These are phyloP conservation scores for Xerocomus amazonicus DNA, from an alignment of 1,284 basidiomycete species.

Conservation along the genomic window DNA sequence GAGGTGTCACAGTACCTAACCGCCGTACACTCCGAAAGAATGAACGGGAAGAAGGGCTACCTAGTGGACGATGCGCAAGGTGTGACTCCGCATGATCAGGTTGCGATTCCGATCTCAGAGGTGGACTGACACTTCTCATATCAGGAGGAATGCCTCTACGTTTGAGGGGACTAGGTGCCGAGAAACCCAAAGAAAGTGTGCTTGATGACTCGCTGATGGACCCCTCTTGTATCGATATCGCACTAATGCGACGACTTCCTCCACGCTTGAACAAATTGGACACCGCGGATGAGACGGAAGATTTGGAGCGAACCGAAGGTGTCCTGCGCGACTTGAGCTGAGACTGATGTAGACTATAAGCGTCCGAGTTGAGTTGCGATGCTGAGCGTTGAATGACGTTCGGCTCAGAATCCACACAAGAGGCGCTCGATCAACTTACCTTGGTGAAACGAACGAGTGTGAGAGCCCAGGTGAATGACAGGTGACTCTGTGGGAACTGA, in stretches of 20 bases:
- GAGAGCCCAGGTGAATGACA: constrained; percentile 47
- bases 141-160: constrained; percentile 31
- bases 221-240: constrained; percentile 35
- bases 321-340: constrained; percentile 48
- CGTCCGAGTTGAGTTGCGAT: constrained; percentile 28
- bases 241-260: constrained; percentile 44
- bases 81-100: constrained; percentile 15
- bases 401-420: constrained; percentile 1
- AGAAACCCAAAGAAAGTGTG: constrained; percentile 48
- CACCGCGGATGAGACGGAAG: constrained; percentile 57
- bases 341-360: constrained; percentile 49
- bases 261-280: constrained; percentile 58
- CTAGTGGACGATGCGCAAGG: constrained; percentile 16
- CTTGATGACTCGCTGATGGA: constrained; percentile 40
- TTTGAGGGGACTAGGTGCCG: constrained; percentile 41
- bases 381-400: constrained; percentile 12
- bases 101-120: constrained; percentile 12
- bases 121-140: constrained; percentile 9
- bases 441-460: constrained; percentile 16
- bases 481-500: constrained; percentile 57
- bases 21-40: constrained; percentile 25
- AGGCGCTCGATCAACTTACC: constrained; percentile 4
- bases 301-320: constrained; percentile 58
- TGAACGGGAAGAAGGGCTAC: constrained; percentile 24
- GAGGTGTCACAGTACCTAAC: constrained; percentile 25